Evolutionary conservation across 2,329 filamentous ascomycete genomes (phyloP).

Genomic region (Grosmannia clavigera): DNA sequence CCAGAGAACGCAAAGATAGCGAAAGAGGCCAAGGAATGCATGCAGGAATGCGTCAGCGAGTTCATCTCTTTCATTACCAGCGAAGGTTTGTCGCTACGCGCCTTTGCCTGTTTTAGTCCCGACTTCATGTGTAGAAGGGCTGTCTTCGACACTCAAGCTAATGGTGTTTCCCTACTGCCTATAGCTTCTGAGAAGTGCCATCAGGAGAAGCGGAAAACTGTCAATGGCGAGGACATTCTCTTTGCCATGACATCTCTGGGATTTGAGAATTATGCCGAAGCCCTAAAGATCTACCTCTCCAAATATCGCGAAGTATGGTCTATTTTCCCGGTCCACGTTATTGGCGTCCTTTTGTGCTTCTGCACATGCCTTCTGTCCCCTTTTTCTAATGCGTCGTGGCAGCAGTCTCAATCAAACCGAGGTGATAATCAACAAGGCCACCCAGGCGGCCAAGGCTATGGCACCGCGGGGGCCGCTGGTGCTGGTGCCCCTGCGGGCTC

Average conservation of each 20-base stretch:
- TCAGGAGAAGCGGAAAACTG: constrained; percentile 97
- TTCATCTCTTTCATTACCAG: constrained; percentile 99
- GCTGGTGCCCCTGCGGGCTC: constrained; percentile 18
- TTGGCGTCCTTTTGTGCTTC: constrained; percentile 3
- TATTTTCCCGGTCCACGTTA: not conserved
- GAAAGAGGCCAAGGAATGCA: constrained; percentile 98
- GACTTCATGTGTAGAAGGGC: not conserved
- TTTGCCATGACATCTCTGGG: constrained; percentile 98
- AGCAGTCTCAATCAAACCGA: constrained; percentile 65
- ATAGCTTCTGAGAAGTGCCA: constrained; percentile 97
- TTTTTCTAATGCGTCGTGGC: not conserved
- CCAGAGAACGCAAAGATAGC: constrained; percentile 98
- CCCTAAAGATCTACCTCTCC: constrained; percentile 92
- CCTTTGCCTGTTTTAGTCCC: not conserved
- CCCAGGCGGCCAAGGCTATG: constrained; percentile 41
- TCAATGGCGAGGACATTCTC: constrained; percentile 96
- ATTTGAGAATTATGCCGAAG: constrained; percentile 98
- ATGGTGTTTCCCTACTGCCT: not conserved
- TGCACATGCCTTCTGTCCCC: not conserved
- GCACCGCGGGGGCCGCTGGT: constrained; percentile 25
- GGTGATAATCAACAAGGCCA: constrained; percentile 40
- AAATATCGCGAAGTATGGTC: constrained; percentile 88
- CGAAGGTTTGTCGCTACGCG: constrained; percentile 56
- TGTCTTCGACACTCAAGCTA: not conserved
- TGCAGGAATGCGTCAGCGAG: constrained; percentile 99